Percentiles rank a stretch among this genome's conserved stretches.
phyloP scores from a whole-genome alignment of 768 basidiomycete genomes.

The Leccinum rimulosum region DNA sequence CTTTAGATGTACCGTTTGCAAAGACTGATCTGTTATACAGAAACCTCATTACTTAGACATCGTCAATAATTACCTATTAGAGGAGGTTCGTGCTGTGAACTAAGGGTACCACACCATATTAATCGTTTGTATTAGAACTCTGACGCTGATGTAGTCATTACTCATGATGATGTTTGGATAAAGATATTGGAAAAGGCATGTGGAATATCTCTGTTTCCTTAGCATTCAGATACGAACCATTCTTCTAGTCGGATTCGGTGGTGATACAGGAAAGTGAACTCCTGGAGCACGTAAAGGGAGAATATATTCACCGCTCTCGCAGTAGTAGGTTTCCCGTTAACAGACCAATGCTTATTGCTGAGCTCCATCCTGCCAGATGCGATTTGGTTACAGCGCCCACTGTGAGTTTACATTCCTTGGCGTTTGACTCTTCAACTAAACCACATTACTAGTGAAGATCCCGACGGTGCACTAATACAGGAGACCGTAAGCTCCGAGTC shows the following conservation, averaged over 20 bases:
- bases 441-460: not conserved
- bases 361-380: not conserved
- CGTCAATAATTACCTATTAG: slow-evolving; percentile 9
- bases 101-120: not conserved
- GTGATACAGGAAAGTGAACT: not conserved
- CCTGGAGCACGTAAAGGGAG: not conserved
- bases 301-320: not conserved
- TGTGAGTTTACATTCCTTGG: not conserved
- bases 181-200: slow-evolving; percentile 7
- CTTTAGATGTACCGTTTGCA: too few species aligned
- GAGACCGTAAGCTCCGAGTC: too few species aligned
- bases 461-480: too few species aligned
- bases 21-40: not conserved
- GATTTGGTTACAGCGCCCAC: not conserved
- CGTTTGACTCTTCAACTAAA: not conserved
- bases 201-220: too few species aligned
- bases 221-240: not conserved
- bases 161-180: slow-evolving; percentile 14
- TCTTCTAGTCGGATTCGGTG: not conserved
- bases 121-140: not conserved
- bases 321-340: not conserved
- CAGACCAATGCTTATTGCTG: not conserved
- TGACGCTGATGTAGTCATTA: slow-evolving; percentile 1
- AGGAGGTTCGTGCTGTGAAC: not conserved
- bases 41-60: slow-evolving; percentile 3